Evolutionary conservation across 352 stramenopile species (phyloP), one percentile per base, ranked within the genome.

Genomic region (Phytophthora palmivora): DNA sequence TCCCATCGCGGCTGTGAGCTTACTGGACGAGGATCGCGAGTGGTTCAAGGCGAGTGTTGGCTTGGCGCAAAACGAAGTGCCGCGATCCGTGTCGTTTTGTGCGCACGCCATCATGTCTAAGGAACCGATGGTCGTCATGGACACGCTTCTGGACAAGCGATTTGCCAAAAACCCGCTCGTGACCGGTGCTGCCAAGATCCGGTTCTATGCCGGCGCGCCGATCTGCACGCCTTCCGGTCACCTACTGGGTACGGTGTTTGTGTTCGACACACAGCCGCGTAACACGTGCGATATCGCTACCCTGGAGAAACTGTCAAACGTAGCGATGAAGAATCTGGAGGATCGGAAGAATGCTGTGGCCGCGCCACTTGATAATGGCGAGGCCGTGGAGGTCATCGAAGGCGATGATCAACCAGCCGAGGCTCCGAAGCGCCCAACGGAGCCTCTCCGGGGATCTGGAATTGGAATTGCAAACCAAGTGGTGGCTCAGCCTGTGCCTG

Each of bases 301-400:
- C 28, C 63, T 95, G 2, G 87, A 95, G 58, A 95, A 95, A 66
- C 72, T 95, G 15, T 94, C 84, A 47, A 95, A 95, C 55, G 87
- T 95, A 24, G 87, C 87, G 21, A 95, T 95, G 87, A 95, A 95
- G 67, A 94, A 95, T 63, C 55, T 95, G 32, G 87, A 95, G 57
- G 87, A 95, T 72, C 87, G 87, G n/a, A 95, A 95, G 77, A 95
- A 94, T 56, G 87, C 83, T 7, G 74, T 93, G 24, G 79, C 81
- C 4, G 72, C 84, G 8, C 87, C 87, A 21, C 52, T 93, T 34
- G 78, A 89, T 18, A 76, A 76, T 32, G 72, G 70, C 3, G 74
- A 79, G 33, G 70, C 73, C 4, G 70, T 83, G 37, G 66, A 80
- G 8, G 66, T 74, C 18, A 49, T 71, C 16, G 63, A 77, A 8